Evolutionary conservation across 2,329 filamentous ascomycete genomes (phyloP).

Genomic region (Aspergillus sclerotialis): DNA sequence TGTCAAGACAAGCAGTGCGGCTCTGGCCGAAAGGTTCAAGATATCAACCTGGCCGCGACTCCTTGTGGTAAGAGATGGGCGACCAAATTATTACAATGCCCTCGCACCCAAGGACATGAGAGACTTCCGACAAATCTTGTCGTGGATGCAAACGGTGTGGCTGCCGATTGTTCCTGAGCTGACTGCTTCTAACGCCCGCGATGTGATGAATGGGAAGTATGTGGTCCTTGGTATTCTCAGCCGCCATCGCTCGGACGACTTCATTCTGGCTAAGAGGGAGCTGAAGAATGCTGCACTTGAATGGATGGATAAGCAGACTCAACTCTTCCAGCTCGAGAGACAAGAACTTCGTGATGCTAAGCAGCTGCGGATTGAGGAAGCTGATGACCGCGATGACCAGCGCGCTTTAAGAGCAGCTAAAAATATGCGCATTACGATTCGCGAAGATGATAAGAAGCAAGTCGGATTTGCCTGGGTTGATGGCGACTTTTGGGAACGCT

Average conservation of each 20-base stretch:
- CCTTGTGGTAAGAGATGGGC: slow-evolving; percentile 79
- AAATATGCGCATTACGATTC: slow-evolving; percentile 84
- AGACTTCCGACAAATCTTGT: slow-evolving; percentile 69
- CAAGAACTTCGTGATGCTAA: slow-evolving; percentile 92
- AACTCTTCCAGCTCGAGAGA: slow-evolving; percentile 84
- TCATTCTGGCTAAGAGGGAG: slow-evolving; percentile 71
- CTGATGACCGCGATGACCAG: slow-evolving; percentile 86
- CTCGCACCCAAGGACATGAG: slow-evolving; percentile 89
- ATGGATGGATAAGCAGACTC: slow-evolving; percentile 96
- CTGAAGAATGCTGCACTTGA: slow-evolving; percentile 93
- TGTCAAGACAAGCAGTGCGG: slow-evolving; percentile 78
- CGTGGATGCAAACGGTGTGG: slow-evolving; percentile 97
- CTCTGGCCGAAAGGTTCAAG: slow-evolving; percentile 76
- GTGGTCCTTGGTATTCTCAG: slow-evolving; percentile 90
- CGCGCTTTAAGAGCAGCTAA: slow-evolving; percentile 81
- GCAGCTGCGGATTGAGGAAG: slow-evolving; percentile 91
- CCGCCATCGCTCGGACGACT: slow-evolving; percentile 71
- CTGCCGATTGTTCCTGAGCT: slow-evolving; percentile 91
- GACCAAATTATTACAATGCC: slow-evolving; percentile 82
- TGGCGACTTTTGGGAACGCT: slow-evolving; percentile 93
- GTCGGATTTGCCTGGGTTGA: slow-evolving; percentile 97
- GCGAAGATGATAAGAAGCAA: slow-evolving; percentile 76
- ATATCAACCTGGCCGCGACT: slow-evolving; percentile 96
- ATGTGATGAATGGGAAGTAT: slow-evolving; percentile 91
- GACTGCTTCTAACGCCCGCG: slow-evolving; percentile 80